Percentiles rank a stretch among this genome's conserved stretches.
Conservation (phyloP, 2,329 filamentous ascomycete genomes). For the Sporothrix sp. region DNA sequence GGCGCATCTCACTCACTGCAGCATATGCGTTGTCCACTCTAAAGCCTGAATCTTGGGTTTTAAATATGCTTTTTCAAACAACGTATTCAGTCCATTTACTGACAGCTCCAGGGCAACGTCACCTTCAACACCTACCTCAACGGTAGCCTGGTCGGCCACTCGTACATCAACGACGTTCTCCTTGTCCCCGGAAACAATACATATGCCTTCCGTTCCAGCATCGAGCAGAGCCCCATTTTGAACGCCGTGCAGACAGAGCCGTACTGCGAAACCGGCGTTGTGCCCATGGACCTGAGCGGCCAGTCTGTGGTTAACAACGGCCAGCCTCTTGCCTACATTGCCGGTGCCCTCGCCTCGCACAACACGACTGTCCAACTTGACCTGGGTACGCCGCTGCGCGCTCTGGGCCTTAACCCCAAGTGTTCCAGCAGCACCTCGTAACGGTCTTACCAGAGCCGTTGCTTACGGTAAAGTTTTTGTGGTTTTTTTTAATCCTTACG, state of each 20-base stretch:
- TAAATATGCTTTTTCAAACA: too few relatives aligned
- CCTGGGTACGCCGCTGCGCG: slow-evolving; percentile 35
- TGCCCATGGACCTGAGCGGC: slow-evolving; percentile 47
- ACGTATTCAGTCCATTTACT: too few relatives aligned
- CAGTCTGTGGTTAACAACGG: slow-evolving; percentile 42
- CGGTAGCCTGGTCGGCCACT: slow-evolving; percentile 41
- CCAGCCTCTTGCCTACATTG: slow-evolving; percentile 45
- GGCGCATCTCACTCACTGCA: too few relatives aligned
- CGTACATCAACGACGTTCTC: slow-evolving; percentile 48
- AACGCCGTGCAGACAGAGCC: slow-evolving; percentile 30
- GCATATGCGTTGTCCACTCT: too few relatives aligned
- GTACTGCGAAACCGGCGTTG: slow-evolving; percentile 43
- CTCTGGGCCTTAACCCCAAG: slow-evolving; percentile 22
- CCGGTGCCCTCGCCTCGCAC: slow-evolving; percentile 41
- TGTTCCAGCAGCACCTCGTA: slow-evolving; percentile 15
- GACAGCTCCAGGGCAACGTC: slow-evolving; percentile 52
- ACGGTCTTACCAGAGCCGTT: too few relatives aligned
- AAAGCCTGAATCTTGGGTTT: too few relatives aligned
- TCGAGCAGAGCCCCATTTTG: slow-evolving; percentile 42
- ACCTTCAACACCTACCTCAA: slow-evolving; percentile 50
- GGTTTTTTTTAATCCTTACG: too few relatives aligned
- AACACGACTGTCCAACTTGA: slow-evolving; percentile 45
- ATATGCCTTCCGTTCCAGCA: slow-evolving; percentile 43
- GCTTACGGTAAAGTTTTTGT: too few relatives aligned
- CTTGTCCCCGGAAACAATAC: slow-evolving; percentile 50